Evolutionary conservation across 1,284 basidiomycete species (phyloP).

Genomic region (Puccinia hordei): DNA sequence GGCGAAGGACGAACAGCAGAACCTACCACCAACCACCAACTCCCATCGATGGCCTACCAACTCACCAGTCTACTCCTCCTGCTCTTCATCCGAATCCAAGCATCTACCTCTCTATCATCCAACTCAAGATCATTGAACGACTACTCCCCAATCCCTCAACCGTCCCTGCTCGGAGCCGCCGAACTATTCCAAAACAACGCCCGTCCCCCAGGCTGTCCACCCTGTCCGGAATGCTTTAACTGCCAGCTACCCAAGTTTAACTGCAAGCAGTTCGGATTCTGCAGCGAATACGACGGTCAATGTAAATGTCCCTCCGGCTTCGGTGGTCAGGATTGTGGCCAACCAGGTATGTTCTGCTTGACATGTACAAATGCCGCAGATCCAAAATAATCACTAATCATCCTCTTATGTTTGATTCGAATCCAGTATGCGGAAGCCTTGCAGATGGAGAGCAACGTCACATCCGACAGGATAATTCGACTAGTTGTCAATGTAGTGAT

Average conservation of each 20-base stretch:
- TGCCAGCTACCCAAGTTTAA: conserved; percentile 78
- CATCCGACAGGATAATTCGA: conserved; percentile 72
- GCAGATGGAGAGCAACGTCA: conserved; percentile 82
- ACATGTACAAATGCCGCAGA: neutral
- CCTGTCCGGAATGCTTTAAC: conserved; percentile 66
- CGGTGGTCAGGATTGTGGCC: conserved; percentile 84
- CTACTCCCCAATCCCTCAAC: conserved; percentile 17
- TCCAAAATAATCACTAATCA: conserved; percentile 5
- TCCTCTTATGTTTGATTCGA: conserved; percentile 62
- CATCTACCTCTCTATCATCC: neutral
- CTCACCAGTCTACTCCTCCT: neutral
- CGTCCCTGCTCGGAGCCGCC: neutral
- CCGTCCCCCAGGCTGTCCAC: conserved; percentile 54
- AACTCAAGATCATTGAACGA: neutral
- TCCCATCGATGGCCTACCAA: neutral
- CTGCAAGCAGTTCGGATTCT: conserved; percentile 79
- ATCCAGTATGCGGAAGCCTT: conserved; percentile 73
- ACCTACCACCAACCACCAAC: neutral
- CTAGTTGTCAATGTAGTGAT: conserved; percentile 79
- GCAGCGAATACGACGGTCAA: conserved; percentile 82
- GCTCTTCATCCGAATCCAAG: neutral
- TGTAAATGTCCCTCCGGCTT: conserved; percentile 88
- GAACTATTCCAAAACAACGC: neutral
- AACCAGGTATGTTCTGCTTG: conserved; percentile 68
- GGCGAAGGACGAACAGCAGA: neutral